Conservation (phyloP, 208 protist species). For the Leishmania mexicana region DNA sequence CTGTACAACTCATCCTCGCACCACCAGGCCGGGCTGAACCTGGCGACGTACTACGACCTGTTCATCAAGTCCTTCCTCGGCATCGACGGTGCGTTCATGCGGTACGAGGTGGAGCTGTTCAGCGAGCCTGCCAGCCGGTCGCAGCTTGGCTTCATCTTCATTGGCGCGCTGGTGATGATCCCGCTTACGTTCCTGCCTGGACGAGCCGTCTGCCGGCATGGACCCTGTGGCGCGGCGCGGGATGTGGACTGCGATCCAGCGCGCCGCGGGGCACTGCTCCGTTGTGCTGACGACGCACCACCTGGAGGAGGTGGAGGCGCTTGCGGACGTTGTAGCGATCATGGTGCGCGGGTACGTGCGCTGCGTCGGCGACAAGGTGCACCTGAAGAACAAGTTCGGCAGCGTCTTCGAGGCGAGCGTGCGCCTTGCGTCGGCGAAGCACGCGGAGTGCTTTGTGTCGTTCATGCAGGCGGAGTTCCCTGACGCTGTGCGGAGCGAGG, state of each 20-base stretch:
- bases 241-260: conserved; percentile 75
- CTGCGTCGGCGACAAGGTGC: conserved; percentile 81
- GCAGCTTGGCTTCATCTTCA: conserved; percentile 35
- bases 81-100: conserved; percentile 4
- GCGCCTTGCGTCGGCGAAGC: conserved; percentile 25
- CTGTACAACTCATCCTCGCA: conserved; percentile 22
- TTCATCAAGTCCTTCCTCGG: conserved; percentile 63
- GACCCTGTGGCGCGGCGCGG: conserved; percentile 56
- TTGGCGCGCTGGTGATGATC: conserved; percentile 30
- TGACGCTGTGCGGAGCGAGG: conserved; percentile 25
- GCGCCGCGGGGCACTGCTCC: conserved; percentile 51
- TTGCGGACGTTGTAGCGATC: conserved; percentile 78
- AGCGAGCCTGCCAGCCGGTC: conserved; percentile 10
- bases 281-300: conserved; percentile 94
- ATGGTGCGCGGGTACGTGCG: conserved; percentile 84
- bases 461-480: conserved; percentile 41
- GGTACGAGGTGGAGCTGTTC: conserved; percentile 7
- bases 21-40: conserved; percentile 28
- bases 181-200: conserved; percentile 20
- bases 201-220: conserved; percentile 81
- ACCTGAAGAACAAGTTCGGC: conserved; percentile 88
- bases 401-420: conserved; percentile 61
- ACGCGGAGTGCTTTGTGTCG: conserved; percentile 6
- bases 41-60: conserved; percentile 92
- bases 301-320: conserved; percentile 92